Base-by-base conservation (phyloP, 257 asterid species). In the Solanum okadae region DNA sequence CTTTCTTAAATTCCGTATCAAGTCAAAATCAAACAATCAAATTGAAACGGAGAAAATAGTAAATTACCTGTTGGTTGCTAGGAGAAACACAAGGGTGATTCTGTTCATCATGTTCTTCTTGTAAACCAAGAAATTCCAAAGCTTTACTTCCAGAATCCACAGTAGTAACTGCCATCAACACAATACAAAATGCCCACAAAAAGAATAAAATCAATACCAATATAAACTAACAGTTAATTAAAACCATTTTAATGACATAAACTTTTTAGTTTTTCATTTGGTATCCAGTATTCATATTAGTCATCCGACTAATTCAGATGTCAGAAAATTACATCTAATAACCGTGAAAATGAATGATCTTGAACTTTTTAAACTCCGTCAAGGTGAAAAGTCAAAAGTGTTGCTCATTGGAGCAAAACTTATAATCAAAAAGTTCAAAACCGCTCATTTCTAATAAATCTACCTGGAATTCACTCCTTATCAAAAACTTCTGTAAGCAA, bases 71-170 rank as follows among this genome's bases (percentile, higher is more conserved):
- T 49, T 89, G 93, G 68, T 89, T 89, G 52, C 87, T 83, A 20
- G 91, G 89, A 89, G 89, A 92, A 76, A 90, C 88, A 88, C 89
- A 90, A 82, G 91, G 88, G 12, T 90, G 86, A 83, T n/a, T 88
- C 22, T 79, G 52, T 23, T 91, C 90, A 87, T 85, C 83, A 86
- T 89, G 88, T 85, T 90, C 92, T 87, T 76, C 91, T 86, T 82
- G 89, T 82, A 93, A 89, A 44, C 96, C 95, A 90, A 94, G 93
- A 89, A 94, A 89, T 65, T 94, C 93, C 61, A 94, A 87, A 52
- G 96, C 96, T 86, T 93, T 94, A 84, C 90, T 93, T 22, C 96
- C 96, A 86, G 95, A 93, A 90, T 94, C 96, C 52, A 94, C 95
- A 16, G 96, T 91, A 13, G 96, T 94, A 52, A 94, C 96, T 94